Percentiles rank a stretch among this genome's conserved stretches.
Conservation (phyloP, 2,329 filamentous ascomycete genomes). For the Remersonia thermophila region DNA sequence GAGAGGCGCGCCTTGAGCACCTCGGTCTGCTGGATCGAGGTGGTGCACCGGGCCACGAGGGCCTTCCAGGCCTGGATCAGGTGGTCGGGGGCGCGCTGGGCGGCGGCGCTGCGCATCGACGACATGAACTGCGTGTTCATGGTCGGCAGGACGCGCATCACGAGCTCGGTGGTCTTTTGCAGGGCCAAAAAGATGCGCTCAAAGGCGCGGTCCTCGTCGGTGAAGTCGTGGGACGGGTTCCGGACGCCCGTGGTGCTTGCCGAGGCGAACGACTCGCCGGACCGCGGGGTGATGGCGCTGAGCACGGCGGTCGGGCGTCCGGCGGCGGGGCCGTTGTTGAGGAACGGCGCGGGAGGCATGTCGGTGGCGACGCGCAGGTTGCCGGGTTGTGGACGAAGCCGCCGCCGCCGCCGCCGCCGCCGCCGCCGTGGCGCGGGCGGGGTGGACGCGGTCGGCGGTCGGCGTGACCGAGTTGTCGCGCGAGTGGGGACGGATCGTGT, state of each 20-base stretch:
- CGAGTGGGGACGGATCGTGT: slow-evolving; percentile 38
- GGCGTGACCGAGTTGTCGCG: slow-evolving; percentile 43
- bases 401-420: no score
- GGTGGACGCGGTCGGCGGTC: slow-evolving; percentile 35
- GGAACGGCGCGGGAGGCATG: slow-evolving; percentile 32
- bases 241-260: slow-evolving; percentile 37
- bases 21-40: slow-evolving; percentile 61
- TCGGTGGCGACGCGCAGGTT: slow-evolving; percentile 47
- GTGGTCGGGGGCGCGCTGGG: slow-evolving; percentile 45
- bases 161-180: slow-evolving; percentile 59
- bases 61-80: slow-evolving; percentile 54
- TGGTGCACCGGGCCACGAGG: slow-evolving; percentile 58
- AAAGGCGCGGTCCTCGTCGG: slow-evolving; percentile 69
- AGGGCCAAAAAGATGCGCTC: slow-evolving; percentile 72
- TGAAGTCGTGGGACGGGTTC: slow-evolving; percentile 46
- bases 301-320: slow-evolving; percentile 37
- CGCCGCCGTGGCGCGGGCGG: slow-evolving; percentile 27
- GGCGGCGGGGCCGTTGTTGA: slow-evolving; percentile 28
- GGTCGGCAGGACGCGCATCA: slow-evolving; percentile 57
- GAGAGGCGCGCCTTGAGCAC: slow-evolving; percentile 61
- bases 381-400: slow-evolving; percentile 34
- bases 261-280: slow-evolving; percentile 66
- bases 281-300: slow-evolving; percentile 60
- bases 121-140: slow-evolving; percentile 55
- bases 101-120: slow-evolving; percentile 51